phyloP scores from a whole-genome alignment of 2,329 filamentous ascomycete species.

The Aspergillus pseudotamarii region DNA sequence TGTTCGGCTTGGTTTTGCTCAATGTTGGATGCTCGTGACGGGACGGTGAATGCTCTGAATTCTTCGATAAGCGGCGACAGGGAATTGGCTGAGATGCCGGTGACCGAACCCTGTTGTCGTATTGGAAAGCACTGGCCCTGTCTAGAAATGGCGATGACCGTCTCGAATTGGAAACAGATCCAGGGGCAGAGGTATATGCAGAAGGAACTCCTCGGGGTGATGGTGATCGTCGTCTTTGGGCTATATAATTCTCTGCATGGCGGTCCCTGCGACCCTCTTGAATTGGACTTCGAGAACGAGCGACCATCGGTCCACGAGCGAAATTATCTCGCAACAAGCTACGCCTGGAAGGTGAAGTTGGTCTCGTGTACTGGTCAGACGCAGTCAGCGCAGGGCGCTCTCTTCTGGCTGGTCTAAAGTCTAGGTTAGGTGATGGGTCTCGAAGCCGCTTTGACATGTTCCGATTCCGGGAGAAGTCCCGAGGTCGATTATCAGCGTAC shows the following conservation, averaged over 20 bases:
- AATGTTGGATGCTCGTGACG: constrained; percentile 14
- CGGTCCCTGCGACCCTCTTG: constrained; percentile 54
- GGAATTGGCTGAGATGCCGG: constrained; percentile 26
- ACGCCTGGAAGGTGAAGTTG: constrained; percentile 51
- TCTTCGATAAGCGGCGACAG: constrained; percentile 26
- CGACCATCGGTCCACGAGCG: constrained; percentile 40
- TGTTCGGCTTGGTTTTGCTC: constrained; percentile 14
- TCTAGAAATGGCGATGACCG: constrained; percentile 64
- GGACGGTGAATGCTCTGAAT: constrained; percentile 14
- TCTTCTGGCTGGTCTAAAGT: constrained; percentile 36
- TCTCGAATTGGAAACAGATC: constrained; percentile 61
- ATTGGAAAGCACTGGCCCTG: constrained; percentile 47
- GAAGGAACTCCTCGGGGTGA: constrained; percentile 49
- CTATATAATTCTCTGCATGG: constrained; percentile 50
- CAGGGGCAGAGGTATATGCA: constrained; percentile 55
- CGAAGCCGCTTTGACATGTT: constrained; percentile 38
- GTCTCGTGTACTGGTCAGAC: constrained; percentile 32
- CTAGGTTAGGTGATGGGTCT: constrained; percentile 39
- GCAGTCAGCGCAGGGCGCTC: constrained; percentile 34
- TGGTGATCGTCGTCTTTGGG: constrained; percentile 55
- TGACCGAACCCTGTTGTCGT: constrained; percentile 34
- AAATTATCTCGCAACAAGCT: constrained; percentile 32
- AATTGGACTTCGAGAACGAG: constrained; percentile 58
- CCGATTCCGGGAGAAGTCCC: constrained; percentile 34
- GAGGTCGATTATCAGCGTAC: constrained; percentile 33